Evolutionary conservation across 1,139 yeast genomes (phyloP).

Genomic region (Scheffersomyces insectosa): DNA sequence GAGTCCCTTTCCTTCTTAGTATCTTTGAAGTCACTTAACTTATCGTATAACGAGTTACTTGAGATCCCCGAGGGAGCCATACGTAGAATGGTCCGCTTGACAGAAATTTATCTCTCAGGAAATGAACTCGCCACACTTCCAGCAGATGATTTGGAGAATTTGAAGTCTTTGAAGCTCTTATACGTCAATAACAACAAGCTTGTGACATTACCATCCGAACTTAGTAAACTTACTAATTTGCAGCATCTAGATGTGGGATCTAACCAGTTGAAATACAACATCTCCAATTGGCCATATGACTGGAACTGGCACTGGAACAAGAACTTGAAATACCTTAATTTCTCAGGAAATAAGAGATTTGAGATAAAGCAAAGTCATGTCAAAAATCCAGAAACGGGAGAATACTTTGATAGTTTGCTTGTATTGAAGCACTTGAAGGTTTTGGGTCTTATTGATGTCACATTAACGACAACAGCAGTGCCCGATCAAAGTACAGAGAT

Average conservation of each 20-base stretch:
- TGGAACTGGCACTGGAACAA: slow-evolving; percentile 96
- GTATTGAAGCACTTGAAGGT: slow-evolving; percentile 70
- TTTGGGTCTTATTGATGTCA: slow-evolving; percentile 92
- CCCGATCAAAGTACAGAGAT: slow-evolving; percentile 86
- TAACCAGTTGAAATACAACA: slow-evolving; percentile 85
- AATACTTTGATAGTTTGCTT: slow-evolving; percentile 74
- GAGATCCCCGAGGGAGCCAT: slow-evolving; percentile 80
- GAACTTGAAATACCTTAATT: slow-evolving; percentile 75
- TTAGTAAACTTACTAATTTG: slow-evolving; percentile 66
- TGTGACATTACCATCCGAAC: slow-evolving; percentile 85
- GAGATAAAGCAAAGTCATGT: slow-evolving; percentile 72
- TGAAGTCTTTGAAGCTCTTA: slow-evolving; percentile 59
- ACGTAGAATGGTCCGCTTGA: slow-evolving; percentile 55
- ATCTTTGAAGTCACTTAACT: slow-evolving; percentile 64
- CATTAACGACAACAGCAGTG: slow-evolving; percentile 77
- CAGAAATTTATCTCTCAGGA: slow-evolving; percentile 80
- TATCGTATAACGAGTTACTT: slow-evolving; percentile 79
- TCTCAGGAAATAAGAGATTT: slow-evolving; percentile 89
- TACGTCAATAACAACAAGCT: slow-evolving; percentile 82
- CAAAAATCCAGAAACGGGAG: slow-evolving; percentile 46
- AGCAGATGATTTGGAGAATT: slow-evolving; percentile 74
- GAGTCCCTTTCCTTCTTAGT: slow-evolving; percentile 62
- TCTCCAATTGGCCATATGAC: slow-evolving; percentile 92
- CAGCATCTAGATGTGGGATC: slow-evolving; percentile 87
- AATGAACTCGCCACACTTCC: slow-evolving; percentile 79